These are phyloP conservation scores for Chlorokybus atmophyticus DNA, from an alignment of 139 green algal species.

Conservation along the genomic window DNA sequence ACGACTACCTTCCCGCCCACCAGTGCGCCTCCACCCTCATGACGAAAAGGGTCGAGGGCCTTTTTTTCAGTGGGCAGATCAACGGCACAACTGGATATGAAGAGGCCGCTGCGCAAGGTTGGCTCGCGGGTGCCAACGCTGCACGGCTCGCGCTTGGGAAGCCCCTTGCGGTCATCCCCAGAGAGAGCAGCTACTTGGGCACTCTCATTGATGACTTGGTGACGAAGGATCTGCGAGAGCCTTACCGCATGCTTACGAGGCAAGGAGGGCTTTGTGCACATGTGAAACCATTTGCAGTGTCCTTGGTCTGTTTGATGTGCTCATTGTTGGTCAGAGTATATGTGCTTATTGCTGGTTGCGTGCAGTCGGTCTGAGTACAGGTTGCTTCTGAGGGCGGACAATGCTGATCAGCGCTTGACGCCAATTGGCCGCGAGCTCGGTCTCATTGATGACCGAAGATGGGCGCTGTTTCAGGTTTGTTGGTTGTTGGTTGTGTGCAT, in stretches of 20 bases:
- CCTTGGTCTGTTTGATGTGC: background rate
- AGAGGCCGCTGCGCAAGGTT: slow-evolving; percentile 49
- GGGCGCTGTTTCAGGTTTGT: slow-evolving; percentile 48
- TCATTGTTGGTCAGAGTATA: too few relatives aligned
- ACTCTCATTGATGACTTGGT: slow-evolving; percentile 93
- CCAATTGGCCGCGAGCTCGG: slow-evolving; percentile 68
- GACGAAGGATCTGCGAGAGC: slow-evolving; percentile 88
- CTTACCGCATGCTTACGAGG: slow-evolving; percentile 92
- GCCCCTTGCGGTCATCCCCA: slow-evolving; percentile 39
- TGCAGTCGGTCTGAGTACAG: slow-evolving; percentile 72
- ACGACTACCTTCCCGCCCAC: slow-evolving; percentile 92
- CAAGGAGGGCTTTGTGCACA: slow-evolving; percentile 18
- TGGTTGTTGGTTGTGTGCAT: too few relatives aligned
- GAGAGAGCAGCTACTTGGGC: slow-evolving; percentile 76
- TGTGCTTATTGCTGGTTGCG: too few relatives aligned
- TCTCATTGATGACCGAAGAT: slow-evolving; percentile 67
- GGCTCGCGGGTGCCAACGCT: slow-evolving; percentile 85
- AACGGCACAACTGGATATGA: slow-evolving; percentile 84
- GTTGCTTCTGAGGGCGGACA: slow-evolving; percentile 83
- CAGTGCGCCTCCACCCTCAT: slow-evolving; percentile 79
- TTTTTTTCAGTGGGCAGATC: slow-evolving; percentile 95
- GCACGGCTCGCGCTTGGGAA: slow-evolving; percentile 44
- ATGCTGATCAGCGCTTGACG: slow-evolving; percentile 84
- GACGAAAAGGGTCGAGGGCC: slow-evolving; percentile 65
- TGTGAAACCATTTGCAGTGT: too few relatives aligned